Base-by-base conservation (phyloP, 192 early-diverging fungal species). In the Coemansia sp. region DNA sequence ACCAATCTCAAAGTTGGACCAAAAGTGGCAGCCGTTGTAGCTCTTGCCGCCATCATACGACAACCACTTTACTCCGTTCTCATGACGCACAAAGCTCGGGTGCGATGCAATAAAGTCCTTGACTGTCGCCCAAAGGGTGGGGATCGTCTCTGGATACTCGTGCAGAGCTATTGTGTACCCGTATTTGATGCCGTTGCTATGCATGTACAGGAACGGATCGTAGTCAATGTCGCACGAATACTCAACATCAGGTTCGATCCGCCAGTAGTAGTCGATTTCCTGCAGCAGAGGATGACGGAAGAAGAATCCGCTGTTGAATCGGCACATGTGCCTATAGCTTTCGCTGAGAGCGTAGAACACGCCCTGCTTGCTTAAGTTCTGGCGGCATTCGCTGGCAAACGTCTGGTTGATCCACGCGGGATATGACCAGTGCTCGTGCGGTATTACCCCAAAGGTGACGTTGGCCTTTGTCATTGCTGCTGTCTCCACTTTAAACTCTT, bases 1-100 rank as follows among this genome's bases (percentile, higher is more conserved):
- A 34, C 84, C 92, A 63, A 96, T 95, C 81, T 96, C 92, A 75
- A 96, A 94, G 71, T 95, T 96, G 58, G 89, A 88, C 94, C 94
- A 94, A 65, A 93, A 94, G 75, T 95, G 92, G 68, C 92, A 93
- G 49, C 77, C 76, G 66, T 93, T 93, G 71, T 92, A 94, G 6
- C 83, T 88, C 18, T 44, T 43, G 53, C 77, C 81, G 52, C 53
- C 45, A 39, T 69, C 63, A 30, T 60, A 52, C 2, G 89, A 87
- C 21, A 92, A 77, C 79, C 91, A 90, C 24, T 73, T 51, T 26
- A 77, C 60, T 30, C 62, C 77, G 65, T 63, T 83, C 20, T 74
- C 70, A 14, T 78, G 69, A 36, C 82, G 81, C 58, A 88, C 61
- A 39, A 87, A 84, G 1, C 78, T 68, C 0, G 87, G 86, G 15